Evolutionary conservation across 805 yeast species (phyloP).

Genomic region (Ogataea wickerhamii): DNA sequence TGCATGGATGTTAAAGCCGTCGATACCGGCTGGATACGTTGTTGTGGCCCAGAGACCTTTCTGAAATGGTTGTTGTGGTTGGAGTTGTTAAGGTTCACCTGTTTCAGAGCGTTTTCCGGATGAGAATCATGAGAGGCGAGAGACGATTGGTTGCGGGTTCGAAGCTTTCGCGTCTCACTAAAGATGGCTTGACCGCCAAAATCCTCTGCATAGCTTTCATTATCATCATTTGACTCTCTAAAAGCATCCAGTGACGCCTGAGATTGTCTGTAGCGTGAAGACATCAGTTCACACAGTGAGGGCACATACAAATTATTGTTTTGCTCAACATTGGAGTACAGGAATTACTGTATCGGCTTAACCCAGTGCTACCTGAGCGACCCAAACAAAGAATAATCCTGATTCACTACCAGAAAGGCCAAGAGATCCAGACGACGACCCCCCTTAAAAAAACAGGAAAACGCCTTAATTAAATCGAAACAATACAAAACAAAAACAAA

Average conservation of each 20-base stretch:
- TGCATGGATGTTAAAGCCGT: not conserved
- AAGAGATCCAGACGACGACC: too few relatives aligned
- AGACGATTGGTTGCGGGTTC: not conserved
- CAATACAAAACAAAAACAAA: not conserved
- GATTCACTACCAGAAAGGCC: too few relatives aligned
- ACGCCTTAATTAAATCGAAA: not conserved
- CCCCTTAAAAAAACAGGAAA: not conserved
- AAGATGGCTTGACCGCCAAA: slow-evolving; percentile 1
- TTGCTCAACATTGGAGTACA: not conserved
- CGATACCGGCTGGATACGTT: not conserved
- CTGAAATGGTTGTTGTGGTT: slow-evolving; percentile 13
- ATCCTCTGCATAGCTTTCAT: slow-evolving; percentile 1
- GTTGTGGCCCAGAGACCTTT: not conserved
- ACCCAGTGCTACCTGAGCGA: not conserved
- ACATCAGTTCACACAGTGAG: not conserved
- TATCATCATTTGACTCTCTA: slow-evolving; percentile 3
- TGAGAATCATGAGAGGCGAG: not conserved
- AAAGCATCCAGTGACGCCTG: slow-evolving; percentile 2
- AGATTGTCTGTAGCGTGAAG: not conserved
- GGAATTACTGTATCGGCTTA: not conserved
- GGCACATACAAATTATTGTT: not conserved
- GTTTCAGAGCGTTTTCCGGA: slow-evolving; percentile 9
- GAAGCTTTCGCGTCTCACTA: not conserved
- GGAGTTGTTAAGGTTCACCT: slow-evolving; percentile 10
- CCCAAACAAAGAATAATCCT: not conserved